phyloP scores from a whole-genome alignment of 1,139 yeast genomes.

The Candida tetrigidarum region DNA sequence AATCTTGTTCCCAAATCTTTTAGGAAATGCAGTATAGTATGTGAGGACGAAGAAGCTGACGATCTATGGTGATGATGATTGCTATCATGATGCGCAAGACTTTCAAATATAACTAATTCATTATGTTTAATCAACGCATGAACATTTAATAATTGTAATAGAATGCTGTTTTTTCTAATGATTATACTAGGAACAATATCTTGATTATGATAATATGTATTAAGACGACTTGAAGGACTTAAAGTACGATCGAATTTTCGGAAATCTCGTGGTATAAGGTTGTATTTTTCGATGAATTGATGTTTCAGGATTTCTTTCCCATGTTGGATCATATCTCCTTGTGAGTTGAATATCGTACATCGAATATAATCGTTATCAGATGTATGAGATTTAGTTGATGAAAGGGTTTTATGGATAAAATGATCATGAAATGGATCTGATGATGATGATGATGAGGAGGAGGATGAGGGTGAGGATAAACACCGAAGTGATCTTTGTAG shows the following conservation, averaged over 20 bases:
- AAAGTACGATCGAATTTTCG: constrained; percentile 36
- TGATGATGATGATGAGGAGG: no score
- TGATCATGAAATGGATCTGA: constrained; percentile 18
- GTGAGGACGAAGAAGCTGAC: no score
- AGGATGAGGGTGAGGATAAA: no score
- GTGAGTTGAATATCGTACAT: constrained; percentile 59
- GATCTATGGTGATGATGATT: constrained; percentile 22
- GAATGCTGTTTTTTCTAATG: constrained; percentile 39
- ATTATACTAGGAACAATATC: constrained; percentile 51
- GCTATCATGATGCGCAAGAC: constrained; percentile 27
- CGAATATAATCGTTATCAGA: constrained; percentile 38
- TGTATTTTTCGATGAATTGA: constrained; percentile 41
- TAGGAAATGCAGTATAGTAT: constrained; percentile 39
- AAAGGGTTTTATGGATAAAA: constrained; percentile 18
- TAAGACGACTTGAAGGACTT: neutral
- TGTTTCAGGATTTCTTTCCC: constrained; percentile 42
- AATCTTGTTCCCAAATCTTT: constrained; percentile 36
- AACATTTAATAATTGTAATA: constrained; percentile 44
- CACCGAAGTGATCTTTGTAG: neutral
- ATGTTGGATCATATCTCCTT: constrained; percentile 43
- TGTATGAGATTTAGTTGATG: constrained; percentile 15
- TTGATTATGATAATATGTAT: no score
- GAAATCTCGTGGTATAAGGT: constrained; percentile 45
- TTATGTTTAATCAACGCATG: constrained; percentile 47
- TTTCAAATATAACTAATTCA: constrained; percentile 45